Evolutionary conservation across 441 rosid genomes (phyloP), one percentile per base, ranked within the genome.

Genomic region (Jatropha multifida): DNA sequence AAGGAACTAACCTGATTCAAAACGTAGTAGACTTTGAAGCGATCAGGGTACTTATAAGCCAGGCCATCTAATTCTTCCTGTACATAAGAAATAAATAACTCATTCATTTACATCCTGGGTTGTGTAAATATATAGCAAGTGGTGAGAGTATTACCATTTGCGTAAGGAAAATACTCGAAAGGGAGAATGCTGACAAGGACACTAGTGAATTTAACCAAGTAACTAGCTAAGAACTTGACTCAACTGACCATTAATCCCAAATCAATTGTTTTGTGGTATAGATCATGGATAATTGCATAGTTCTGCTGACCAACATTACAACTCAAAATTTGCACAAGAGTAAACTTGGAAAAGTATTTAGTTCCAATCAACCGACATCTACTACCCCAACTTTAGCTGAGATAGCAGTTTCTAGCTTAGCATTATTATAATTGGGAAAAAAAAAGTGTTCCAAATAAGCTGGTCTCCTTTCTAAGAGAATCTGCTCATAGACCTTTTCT

Each of bases 21-120:
- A 76, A 94, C 99, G 58, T 89, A 91, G 86, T 86, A 94, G 71
- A 92, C 71, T 69, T 86, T 86, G 84, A 92, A 94, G 71, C 88
- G 90, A 64, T 84, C 88, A 0, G 98, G 90, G 77, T 88, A 91
- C 20, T 71, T 84, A 18, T 86, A 51, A 17, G 92, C 87, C 81
- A 96, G 89, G 81, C 82, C 75, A 69, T 94, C 97, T 81, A 94
- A 76, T 81, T 96, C 97, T 76, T 88, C 92, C 98, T 96, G 90
- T 49, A 78, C 68, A 61, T 27, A 54, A 48, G 55, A 32, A 71
- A 20, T 13, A 64, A 23, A 65, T 46, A 56, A n/a, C 52, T 23
- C 4, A 51, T 46, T 23, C 26, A 76, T 52, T 70, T 58, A 15
- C 52, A 52, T 10, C 15, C 42, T 26, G 23, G 51, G 49, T 59